phyloP scores from a whole-genome alignment of 192 early-diverging fungal genomes.

The Backusella australiensis region DNA sequence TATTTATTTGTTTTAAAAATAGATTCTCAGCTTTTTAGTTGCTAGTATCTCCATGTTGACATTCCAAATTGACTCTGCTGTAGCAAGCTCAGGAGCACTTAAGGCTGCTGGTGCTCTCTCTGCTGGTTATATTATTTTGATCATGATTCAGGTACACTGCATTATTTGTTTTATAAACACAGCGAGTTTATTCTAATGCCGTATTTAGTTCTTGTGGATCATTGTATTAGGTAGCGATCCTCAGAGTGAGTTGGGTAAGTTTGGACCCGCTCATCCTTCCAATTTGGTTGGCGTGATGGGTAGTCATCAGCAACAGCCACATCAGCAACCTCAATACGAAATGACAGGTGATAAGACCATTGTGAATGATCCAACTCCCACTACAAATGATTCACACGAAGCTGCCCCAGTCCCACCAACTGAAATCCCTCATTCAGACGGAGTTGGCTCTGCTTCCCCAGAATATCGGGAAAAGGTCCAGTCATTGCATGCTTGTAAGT shows the following conservation, averaged over 20 bases:
- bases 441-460: background rate
- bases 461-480: background rate
- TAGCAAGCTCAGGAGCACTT: background rate
- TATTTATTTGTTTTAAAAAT: background rate
- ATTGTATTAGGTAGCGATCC: slow-evolving; percentile 60
- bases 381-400: background rate
- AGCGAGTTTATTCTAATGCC: background rate
- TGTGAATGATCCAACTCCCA: background rate
- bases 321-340: background rate
- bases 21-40: slow-evolving; percentile 28
- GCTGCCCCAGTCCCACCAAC: background rate
- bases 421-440: background rate
- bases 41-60: slow-evolving; percentile 31
- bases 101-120: slow-evolving; percentile 11
- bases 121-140: slow-evolving; percentile 30
- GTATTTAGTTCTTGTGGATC: slow-evolving; percentile 60
- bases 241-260: background rate
- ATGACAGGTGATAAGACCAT: slow-evolving; percentile 13
- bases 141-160: slow-evolving; percentile 28
- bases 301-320: slow-evolving; percentile 1
- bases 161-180: background rate
- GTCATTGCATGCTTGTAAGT: slow-evolving; percentile 9
- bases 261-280: background rate
- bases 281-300: slow-evolving; percentile 37
- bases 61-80: background rate